Evolutionary conservation across 1,139 yeast species (phyloP), one percentile per base, ranked within the genome.

Genomic region (Debaryomycetaceae sp.): DNA sequence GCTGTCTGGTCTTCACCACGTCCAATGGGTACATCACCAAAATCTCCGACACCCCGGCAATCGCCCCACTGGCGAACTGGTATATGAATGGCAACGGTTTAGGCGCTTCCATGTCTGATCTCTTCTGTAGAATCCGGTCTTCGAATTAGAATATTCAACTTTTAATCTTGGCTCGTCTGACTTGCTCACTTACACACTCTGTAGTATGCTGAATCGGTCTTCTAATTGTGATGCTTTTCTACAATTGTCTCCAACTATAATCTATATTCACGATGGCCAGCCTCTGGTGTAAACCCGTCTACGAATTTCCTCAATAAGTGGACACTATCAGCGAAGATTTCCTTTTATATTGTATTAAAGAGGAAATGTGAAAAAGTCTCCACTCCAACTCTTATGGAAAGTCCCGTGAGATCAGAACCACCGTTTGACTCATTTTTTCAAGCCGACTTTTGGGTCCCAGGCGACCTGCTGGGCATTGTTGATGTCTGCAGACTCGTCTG

Each of bases 1-100:
- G 99, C 70, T 93, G 93, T 70, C 99, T 83, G 38, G 99, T 95
- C 77, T 93, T 95, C 62, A 95, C 97, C 51, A 93, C 97, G 66
- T 95, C 99, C 60, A 93, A 76, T 41, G 99, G 99, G 66, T 93
- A 93, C 99, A 93, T 93, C 54, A 90, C 93, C 62, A 93, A 77
- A 66, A 95, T 89, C 76, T 93, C 99, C 24, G 97, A 89, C 51
- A 93, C 90, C 53, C 99, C 99, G 51, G 99, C 99, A 60, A 91
- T 79, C 57, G 99, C 99, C 47, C 99, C 99, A 22, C 98, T 80
- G 40, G 82, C 74, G 63, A 93, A 93, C 68, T 93, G 98, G 76
- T 90, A 91, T 41, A 83, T 65, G 63, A 93, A 93, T 42, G 98
- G 97, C 56, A 91, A 68, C 17, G 73, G 70, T 52, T 62, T 62